Evolutionary conservation across 768 basidiomycete genomes (phyloP).

Genomic region (Leccinum pellstonianum): DNA sequence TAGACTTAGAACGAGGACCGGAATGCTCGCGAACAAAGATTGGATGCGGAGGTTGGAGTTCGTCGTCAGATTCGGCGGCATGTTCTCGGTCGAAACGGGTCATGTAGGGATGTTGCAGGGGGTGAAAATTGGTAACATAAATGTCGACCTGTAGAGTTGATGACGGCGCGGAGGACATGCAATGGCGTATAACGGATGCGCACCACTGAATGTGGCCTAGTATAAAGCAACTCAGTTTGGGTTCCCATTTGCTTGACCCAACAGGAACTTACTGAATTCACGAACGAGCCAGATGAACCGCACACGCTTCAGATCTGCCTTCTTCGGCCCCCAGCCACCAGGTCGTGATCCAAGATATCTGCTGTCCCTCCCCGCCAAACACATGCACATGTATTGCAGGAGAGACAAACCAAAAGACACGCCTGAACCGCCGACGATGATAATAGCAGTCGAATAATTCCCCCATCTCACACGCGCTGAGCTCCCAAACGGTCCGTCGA

Average conservation of each 20-base stretch:
- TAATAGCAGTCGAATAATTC: constrained; percentile 53
- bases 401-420: constrained; percentile 70
- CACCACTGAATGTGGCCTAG: constrained; percentile 78
- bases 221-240: neutral
- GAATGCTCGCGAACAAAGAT: too few species aligned
- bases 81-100: too few species aligned
- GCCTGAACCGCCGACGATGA: constrained; percentile 73
- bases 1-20: constrained; percentile 12
- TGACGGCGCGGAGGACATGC: constrained; percentile 51
- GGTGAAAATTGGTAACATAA: constrained; percentile 64
- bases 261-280: constrained; percentile 59
- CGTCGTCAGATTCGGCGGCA: too few species aligned
- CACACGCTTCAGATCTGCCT: constrained; percentile 49
- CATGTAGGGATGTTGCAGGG: neutral
- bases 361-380: constrained; percentile 56
- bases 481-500: constrained; percentile 74
- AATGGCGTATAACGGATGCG: constrained; percentile 61
- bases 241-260: neutral
- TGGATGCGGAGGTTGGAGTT: too few species aligned
- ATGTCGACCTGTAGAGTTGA: constrained; percentile 62
- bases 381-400: constrained; percentile 60
- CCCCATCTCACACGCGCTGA: constrained; percentile 58
- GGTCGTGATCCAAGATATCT: constrained; percentile 44
- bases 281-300: constrained; percentile 77
- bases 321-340: constrained; percentile 43